Base-by-base conservation (phyloP, 2,329 filamentous ascomycete species). In the Pezicula rhizophila region DNA sequence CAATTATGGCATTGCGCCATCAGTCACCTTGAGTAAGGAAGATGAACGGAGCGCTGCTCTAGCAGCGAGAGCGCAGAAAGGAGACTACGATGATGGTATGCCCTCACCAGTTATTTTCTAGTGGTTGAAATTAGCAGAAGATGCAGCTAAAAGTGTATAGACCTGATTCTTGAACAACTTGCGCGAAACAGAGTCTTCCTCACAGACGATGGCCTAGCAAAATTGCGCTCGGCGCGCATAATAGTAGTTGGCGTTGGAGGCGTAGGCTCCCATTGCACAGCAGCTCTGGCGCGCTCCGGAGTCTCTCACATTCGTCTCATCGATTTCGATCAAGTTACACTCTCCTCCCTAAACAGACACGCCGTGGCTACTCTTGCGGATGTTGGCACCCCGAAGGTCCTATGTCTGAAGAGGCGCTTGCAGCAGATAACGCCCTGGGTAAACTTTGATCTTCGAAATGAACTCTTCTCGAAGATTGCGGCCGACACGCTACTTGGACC, bases 241-340 rank as follows among this genome's bases (percentile, higher is more conserved):
- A 77, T 97, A 35, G 80, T 99, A 1, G 90, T 99, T 10, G 93
- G 93, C 4, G 92, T 90, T 57, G 93, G 93, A 54, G 93, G 93
- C 38, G 93, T 99, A 5, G 93, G 93, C 41, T 96, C 90, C 6
- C 95, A 99, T 71, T 91, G 89, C 53, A 80, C 85, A 4, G 85
- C 91, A 1, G 85, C 93, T 3, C 80, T 99, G 26, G 86, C 89
- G 5, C 84, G 93, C 26, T 96, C 91, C 0, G 93, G 93, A 28
- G 89, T 95, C 39, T 84, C 86, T n/a, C 85, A 83, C 59, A 77
- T 99, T 47, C 84, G 93, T 1, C 78, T 99, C 34, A 82, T 99
- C 57, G 93, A 99, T 68, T 99, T 99, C 65, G 93, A 99, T 66
- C 93, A 99, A 75, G 92, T 99, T 31, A 95, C 91, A 0, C 75